Evolutionary conservation across 768 basidiomycete species (phyloP).

Genomic region (Tylopilus intermedius): DNA sequence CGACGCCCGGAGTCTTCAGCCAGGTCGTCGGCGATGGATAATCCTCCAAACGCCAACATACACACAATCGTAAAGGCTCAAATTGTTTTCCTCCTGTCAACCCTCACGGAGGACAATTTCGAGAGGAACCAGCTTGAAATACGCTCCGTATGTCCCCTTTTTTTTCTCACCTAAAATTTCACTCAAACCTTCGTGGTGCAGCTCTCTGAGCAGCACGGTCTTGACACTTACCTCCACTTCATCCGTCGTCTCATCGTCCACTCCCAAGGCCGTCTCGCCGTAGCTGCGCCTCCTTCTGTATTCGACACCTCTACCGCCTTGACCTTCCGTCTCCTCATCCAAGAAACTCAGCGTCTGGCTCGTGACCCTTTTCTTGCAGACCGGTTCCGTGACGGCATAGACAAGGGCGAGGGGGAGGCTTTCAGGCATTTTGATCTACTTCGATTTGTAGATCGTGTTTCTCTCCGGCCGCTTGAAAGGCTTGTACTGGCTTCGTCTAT

Average conservation of each 20-base stretch:
- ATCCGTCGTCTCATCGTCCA: slow-evolving; percentile 92
- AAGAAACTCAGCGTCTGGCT: slow-evolving; percentile 84
- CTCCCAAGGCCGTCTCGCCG: slow-evolving; percentile 66
- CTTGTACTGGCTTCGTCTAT: slow-evolving; percentile 75
- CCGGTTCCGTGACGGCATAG: slow-evolving; percentile 85
- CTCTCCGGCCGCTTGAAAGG: slow-evolving; percentile 73
- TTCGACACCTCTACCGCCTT: slow-evolving; percentile 74
- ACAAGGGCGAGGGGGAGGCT: slow-evolving; percentile 80
- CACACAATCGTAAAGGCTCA: slow-evolving; percentile 94
- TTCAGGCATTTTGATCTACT: slow-evolving; percentile 81
- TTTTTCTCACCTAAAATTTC: slow-evolving; percentile 9
- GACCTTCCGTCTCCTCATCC: slow-evolving; percentile 79
- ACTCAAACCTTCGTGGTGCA: slow-evolving; percentile 32
- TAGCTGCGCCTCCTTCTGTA: slow-evolving; percentile 53
- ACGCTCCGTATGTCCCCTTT: slow-evolving; percentile 66
- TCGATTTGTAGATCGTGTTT: slow-evolving; percentile 78
- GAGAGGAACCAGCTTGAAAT: slow-evolving; percentile 93
- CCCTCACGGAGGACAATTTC: slow-evolving; percentile 95
- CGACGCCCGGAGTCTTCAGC: slow-evolving; percentile 71
- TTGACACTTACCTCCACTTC: slow-evolving; percentile 96
- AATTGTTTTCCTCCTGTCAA: slow-evolving; percentile 95
- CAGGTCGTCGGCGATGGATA: slow-evolving; percentile 83
- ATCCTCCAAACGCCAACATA: slow-evolving; percentile 77
- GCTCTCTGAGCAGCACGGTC: slow-evolving; percentile 95
- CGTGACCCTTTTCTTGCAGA: slow-evolving; percentile 88